Percentiles rank a stretch among this genome's conserved stretches.
Evolutionary conservation across 2,329 filamentous ascomycete genomes (phyloP).

Genomic region (Phialophora verrucosa): DNA sequence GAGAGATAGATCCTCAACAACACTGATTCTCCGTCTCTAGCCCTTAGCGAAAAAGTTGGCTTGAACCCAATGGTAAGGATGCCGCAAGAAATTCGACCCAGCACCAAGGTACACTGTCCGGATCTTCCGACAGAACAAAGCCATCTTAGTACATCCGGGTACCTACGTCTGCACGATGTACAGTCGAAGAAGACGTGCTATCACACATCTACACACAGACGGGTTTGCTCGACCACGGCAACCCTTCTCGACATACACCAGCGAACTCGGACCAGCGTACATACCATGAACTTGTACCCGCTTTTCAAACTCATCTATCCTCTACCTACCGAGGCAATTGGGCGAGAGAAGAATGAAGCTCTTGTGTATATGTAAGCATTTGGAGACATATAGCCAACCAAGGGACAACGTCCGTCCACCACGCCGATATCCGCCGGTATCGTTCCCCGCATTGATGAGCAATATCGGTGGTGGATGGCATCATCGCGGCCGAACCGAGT

Average conservation of each 20-base stretch:
- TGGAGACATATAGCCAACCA: conserved; percentile 17
- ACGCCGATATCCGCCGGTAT: conserved; percentile 7
- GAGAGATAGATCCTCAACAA: too few relatives aligned
- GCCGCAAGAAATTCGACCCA: neutral
- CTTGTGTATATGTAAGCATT: conserved; percentile 19
- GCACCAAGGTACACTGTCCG: neutral
- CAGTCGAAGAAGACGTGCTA: neutral
- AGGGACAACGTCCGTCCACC: neutral
- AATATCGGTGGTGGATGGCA: conserved; percentile 18
- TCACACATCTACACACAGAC: neutral
- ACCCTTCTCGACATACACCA: neutral
- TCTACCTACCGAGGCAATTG: neutral
- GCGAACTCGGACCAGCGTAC: neutral
- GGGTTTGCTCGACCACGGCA: neutral
- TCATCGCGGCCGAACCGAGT: conserved; percentile 8
- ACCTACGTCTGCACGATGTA: neutral
- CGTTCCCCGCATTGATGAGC: conserved; percentile 14
- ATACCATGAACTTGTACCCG: neutral
- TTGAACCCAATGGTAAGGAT: neutral
- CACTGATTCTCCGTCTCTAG: neutral
- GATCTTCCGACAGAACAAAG: neutral
- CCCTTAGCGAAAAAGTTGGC: neutral
- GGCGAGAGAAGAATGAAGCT: neutral
- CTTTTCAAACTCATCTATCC: neutral
- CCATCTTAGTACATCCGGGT: neutral